Evolutionary conservation across 805 yeast species (phyloP).

Genomic region (Wickerhamiella shivajii): DNA sequence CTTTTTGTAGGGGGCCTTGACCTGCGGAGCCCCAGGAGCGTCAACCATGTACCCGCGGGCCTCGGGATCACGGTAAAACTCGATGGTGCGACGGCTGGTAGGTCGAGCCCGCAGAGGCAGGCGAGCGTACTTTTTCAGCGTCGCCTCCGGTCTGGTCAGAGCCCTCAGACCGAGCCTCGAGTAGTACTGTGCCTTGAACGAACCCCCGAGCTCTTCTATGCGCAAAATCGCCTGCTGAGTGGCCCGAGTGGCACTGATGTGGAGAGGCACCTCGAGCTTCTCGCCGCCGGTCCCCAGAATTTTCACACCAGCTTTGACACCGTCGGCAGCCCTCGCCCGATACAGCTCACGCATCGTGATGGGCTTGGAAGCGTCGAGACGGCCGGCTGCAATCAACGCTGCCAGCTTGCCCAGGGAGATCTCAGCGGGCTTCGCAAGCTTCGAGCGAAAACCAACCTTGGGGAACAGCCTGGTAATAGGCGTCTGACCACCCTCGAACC

Average conservation of each 20-base stretch:
- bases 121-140: constrained; percentile 55
- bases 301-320: constrained; percentile 66
- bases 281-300: constrained; percentile 50
- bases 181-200: constrained; percentile 58
- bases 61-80: constrained; percentile 54
- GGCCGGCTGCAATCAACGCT: constrained; percentile 52
- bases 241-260: constrained; percentile 73
- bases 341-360: constrained; percentile 67
- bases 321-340: constrained; percentile 58
- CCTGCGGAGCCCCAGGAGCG: constrained; percentile 37
- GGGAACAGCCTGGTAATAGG: constrained; percentile 77
- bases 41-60: constrained; percentile 69
- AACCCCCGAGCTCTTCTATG: constrained; percentile 61
- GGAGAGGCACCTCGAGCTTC: constrained; percentile 39
- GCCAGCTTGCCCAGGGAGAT: constrained; percentile 59
- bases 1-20: constrained; percentile 12
- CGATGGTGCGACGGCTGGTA: constrained; percentile 62
- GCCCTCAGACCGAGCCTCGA: constrained; percentile 55
- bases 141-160: constrained; percentile 61
- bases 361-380: constrained; percentile 36
- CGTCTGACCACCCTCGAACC: constrained; percentile 99
- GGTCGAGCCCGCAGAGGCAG: constrained; percentile 81
- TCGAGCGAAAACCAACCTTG: constrained; percentile 61
- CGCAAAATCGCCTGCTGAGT: constrained; percentile 56
- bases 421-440: constrained; percentile 25